Percentiles rank a stretch among this genome's conserved stretches.
phyloP scores from a whole-genome alignment of 148 eudicot species.

The Rhododendron griersonianum region DNA sequence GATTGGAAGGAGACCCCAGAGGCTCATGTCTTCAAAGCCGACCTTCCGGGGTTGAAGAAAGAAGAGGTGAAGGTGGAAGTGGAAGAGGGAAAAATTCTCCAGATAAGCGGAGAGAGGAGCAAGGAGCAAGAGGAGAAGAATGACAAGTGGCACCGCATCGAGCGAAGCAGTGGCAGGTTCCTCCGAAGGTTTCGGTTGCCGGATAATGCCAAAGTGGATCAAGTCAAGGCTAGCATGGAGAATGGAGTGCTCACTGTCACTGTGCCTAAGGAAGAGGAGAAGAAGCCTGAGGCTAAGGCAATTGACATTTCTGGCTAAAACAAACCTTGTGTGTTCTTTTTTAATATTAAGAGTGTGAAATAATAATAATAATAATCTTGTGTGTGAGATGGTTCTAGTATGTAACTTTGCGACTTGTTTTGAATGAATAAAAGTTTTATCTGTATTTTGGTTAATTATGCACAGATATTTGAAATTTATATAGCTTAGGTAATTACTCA shows the following conservation, averaged over 20 bases:
- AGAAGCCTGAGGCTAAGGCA: conserved; percentile 39
- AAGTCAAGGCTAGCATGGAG: conserved; percentile 43
- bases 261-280: conserved; percentile 43
- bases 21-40: conserved; percentile 48
- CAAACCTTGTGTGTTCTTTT: no score
- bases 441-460: background rate
- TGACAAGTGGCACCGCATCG: conserved; percentile 43
- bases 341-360: background rate
- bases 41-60: conserved; percentile 48
- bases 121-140: conserved; percentile 29
- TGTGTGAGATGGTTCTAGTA: background rate
- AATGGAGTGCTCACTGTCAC: conserved; percentile 56
- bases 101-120: conserved; percentile 25
- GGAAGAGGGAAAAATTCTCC: conserved; percentile 35
- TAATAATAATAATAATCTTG: background rate
- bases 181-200: conserved; percentile 38
- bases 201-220: conserved; percentile 42
- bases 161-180: conserved; percentile 41
- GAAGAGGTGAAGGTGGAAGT: conserved; percentile 51
- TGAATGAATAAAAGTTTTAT: background rate
- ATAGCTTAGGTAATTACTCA: no score
- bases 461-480: no score
- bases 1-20: conserved; percentile 45
- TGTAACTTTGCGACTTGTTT: background rate
- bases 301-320: conserved; percentile 33